Base-by-base conservation (phyloP, 345 rosid species). In the Brassica carinata region DNA sequence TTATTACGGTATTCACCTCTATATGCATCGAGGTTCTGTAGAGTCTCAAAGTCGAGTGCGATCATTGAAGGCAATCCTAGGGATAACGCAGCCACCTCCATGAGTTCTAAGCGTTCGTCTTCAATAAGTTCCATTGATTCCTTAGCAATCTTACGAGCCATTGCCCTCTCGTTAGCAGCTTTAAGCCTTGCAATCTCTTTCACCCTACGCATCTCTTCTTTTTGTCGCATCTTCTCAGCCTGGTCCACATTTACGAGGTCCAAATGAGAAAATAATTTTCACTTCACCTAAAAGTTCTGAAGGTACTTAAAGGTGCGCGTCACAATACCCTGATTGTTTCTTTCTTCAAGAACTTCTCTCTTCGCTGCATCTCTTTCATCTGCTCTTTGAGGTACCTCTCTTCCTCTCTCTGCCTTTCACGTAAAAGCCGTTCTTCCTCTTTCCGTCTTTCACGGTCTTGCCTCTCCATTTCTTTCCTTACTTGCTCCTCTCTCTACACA, bases 381-480 rank as follows among this genome's bases (percentile, higher is more conserved):
- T 91, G 96, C 83, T 92, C 97, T 71, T 92, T 87, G 43, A 73
- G 83, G 71, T 79, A 86, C 80, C 95, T 91, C 90, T 94, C 98
- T 77, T 86, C 97, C 79, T 94, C 98, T 77, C 97, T 85, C 83
- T 92, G 97, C 86, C 86, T 92, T 83, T 94, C 97, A 65, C 97
- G 94, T 79, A 90, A 73, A 64, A 94, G 84, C 79, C 94, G 87
- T 83, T 94, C 98, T 83, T 94, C 97, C 79, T 92, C 98, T 83
- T 87, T 94, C 58, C 90, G 88, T 84, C 94, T 92, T 84, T 94
- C 97, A 81, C 98, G 97, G 73, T 94, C 93, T 61, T 82, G 90
- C 85, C 93, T 92, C 80, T 92, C 97, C 87, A 90, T 87, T 79
- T 92, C 98, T 84, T 91, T 94, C 79, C 86, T 91, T 31, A 87